These are phyloP conservation scores for Skeletonema potamos DNA, from an alignment of 108 stramenopile species.

Conservation along the genomic window DNA sequence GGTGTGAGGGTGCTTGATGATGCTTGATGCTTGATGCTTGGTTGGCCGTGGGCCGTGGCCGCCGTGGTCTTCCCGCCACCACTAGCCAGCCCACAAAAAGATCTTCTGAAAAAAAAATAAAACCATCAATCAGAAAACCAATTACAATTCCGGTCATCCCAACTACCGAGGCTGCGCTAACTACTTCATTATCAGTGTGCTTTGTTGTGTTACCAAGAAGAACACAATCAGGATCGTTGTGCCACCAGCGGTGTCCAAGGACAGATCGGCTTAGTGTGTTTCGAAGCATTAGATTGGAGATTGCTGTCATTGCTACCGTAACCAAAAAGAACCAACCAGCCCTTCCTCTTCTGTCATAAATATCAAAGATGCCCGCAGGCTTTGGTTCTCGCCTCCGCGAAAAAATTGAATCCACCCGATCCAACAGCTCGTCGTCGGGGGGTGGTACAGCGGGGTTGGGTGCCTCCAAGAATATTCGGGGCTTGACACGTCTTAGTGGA, in stretches of 20 bases:
- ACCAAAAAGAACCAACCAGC: not conserved
- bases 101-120: no score
- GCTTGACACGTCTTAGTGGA: not conserved
- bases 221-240: constrained; percentile 95
- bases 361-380: not conserved
- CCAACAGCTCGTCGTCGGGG: not conserved
- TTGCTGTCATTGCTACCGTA: no score
- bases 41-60: no score
- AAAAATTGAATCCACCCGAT: not conserved
- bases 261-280: constrained; percentile 83
- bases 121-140: no score
- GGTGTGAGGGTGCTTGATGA: no score
- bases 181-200: constrained; percentile 81
- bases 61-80: no score
- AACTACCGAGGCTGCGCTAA: constrained; percentile 83
- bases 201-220: constrained; percentile 85
- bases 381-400: not conserved
- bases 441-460: not conserved
- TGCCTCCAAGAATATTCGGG: not conserved
- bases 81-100: no score
- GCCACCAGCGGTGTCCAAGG: constrained; percentile 90
- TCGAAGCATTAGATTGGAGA: constrained; percentile 91
- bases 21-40: no score
- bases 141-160: constrained; percentile 93
- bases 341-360: not conserved